Conservation (phyloP, 2,329 filamentous ascomycete genomes). For the Fusarium multiceps region DNA sequence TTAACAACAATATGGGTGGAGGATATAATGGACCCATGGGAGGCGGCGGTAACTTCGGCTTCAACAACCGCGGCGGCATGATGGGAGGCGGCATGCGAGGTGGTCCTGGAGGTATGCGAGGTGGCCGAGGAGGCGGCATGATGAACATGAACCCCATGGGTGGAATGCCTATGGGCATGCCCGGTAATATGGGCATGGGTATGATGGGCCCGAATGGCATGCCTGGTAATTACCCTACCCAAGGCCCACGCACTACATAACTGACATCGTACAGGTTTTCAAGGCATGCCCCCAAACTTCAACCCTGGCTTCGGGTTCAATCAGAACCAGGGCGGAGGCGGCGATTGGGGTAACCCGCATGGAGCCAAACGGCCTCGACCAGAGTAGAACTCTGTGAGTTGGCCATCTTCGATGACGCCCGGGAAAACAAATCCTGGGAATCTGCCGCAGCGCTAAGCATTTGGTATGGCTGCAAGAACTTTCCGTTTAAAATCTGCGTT, state of each 20-base stretch:
- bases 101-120: conserved; percentile 61
- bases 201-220: conserved; percentile 63
- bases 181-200: conserved; percentile 67
- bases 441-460: not conserved
- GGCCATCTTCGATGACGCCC: not conserved
- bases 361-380: conserved; percentile 82
- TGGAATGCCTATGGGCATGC: conserved; percentile 67
- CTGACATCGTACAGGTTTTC: conserved; percentile 65
- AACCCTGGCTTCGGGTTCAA: conserved; percentile 77
- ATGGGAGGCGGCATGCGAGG: conserved; percentile 58
- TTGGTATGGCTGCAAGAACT: not conserved
- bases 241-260: not conserved
- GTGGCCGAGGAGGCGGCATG: conserved; percentile 63
- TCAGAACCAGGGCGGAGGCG: conserved; percentile 57
- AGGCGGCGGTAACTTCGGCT: conserved; percentile 64
- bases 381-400: conserved; percentile 60
- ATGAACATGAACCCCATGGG: conserved; percentile 62
- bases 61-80: conserved; percentile 61
- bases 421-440: not conserved
- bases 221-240: conserved; percentile 47
- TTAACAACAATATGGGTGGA: conserved; percentile 60
- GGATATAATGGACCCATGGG: conserved; percentile 64
- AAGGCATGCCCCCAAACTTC: conserved; percentile 76
- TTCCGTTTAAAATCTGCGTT: not conserved
- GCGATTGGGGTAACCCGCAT: conserved; percentile 81